A percentile compares a stretch with the other conserved stretches of the same genome.
These are phyloP conservation scores for Cubamyces lactineus DNA, from an alignment of 768 basidiomycete genomes.

Conservation along the genomic window DNA sequence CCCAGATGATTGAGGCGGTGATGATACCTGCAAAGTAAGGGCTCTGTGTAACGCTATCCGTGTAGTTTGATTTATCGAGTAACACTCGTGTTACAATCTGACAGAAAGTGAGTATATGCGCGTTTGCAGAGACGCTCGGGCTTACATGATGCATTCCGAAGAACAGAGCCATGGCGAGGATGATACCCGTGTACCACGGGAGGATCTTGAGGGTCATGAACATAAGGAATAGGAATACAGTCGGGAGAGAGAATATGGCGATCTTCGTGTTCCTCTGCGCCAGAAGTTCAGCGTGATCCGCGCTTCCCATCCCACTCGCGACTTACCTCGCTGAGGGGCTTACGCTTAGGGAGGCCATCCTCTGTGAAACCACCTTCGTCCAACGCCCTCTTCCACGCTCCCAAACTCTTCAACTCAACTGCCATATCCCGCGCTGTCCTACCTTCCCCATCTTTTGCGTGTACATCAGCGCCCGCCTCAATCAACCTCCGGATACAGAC, in stretches of 20 bases:
- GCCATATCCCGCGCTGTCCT: conserved; percentile 96
- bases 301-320: background rate
- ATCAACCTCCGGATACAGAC: conserved; percentile 82
- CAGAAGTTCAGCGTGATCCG: conserved; percentile 1
- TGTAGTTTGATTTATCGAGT: conserved; percentile 79
- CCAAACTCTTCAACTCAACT: conserved; percentile 85
- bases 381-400: conserved; percentile 87
- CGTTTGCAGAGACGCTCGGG: conserved; percentile 20
- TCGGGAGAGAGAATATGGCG: conserved; percentile 77
- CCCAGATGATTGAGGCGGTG: conserved; percentile 82
- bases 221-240: conserved; percentile 78
- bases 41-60: conserved; percentile 81
- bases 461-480: conserved; percentile 84
- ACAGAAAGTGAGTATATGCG: conserved; percentile 24
- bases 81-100: conserved; percentile 86
- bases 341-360: conserved; percentile 66
- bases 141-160: conserved; percentile 93
- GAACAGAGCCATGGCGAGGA: conserved; percentile 84
- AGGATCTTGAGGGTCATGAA: conserved; percentile 82
- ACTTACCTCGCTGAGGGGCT: conserved; percentile 72
- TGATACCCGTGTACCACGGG: conserved; percentile 88
- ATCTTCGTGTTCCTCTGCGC: conserved; percentile 78
- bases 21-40: conserved; percentile 97
- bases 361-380: conserved; percentile 86
- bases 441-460: conserved; percentile 78